Base-by-base conservation (phyloP, 257 asterid species). In the Fraxinus excelsior region DNA sequence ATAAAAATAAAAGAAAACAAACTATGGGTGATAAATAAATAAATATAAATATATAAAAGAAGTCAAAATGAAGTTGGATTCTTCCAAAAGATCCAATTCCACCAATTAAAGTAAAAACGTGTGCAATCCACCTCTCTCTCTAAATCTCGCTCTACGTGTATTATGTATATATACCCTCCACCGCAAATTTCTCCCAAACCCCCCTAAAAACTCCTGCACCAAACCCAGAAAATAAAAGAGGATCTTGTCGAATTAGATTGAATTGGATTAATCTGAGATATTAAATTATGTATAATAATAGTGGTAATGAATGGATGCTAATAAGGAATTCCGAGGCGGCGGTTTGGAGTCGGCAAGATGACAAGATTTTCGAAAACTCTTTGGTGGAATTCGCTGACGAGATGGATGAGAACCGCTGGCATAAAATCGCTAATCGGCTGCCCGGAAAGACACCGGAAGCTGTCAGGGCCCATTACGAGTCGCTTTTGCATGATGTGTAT, bases 321-420 rank as follows among this genome's bases (percentile, higher is more conserved):
- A 44, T 75, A 37, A 78, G 75, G 66, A 81, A 71, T 58, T 78
- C 87, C 14, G 46, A 73, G 66, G 73, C 80, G 11, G 46, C 77
- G 71, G 64, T 6, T n/a, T 89, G 97, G 97, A 85, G 82, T 31
- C 80, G 92, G 29, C 70, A 78, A 5, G 97, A 91, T 40, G 93
- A 89, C 81, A 91, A 89, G 75, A 5, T 84, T 0, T 91, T 91
- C 40, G 97, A 91, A 85, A 80, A 82, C 73, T 90, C 91, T 25
- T 73, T 91, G 80, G 87, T 91, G 38, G 75, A 83, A 68, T 86
- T 76, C 25, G 86, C 92, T 10, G 97, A 91, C 62, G 92, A 85
- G 19, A 56, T 74, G 7, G 80, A 58, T 6, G 88, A 62, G 32
- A 62, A 89, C 79, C 85, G 97, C 72, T 91, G 97, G 97, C 80